A percentile compares a stretch with the other conserved stretches of the same genome.
These are phyloP conservation scores for Viridothelium virens DNA, from an alignment of 495 filamentous ascomycete species.

Conservation along the genomic window DNA sequence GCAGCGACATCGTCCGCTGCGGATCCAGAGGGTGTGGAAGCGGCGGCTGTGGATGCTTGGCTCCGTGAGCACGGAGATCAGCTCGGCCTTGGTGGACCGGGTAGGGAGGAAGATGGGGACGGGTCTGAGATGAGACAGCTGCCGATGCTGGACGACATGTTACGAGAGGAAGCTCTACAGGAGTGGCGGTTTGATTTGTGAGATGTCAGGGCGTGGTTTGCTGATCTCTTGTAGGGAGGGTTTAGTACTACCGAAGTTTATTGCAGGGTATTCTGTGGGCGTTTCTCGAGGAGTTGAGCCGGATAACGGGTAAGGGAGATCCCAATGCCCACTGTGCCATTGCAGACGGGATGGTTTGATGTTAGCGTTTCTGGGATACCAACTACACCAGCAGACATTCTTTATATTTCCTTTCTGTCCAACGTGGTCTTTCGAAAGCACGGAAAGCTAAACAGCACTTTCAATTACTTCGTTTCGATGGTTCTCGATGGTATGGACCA, in stretches of 20 bases:
- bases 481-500: too few species aligned
- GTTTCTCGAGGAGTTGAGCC: too few species aligned
- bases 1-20: not conserved
- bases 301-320: too few species aligned
- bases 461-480: too few species aligned
- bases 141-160: not conserved
- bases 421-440: not conserved
- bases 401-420: not conserved
- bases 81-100: not conserved
- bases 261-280: too few species aligned
- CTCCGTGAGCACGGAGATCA: not conserved
- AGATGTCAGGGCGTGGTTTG: not conserved
- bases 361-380: not conserved
- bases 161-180: not conserved
- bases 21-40: not conserved
- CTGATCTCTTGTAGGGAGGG: too few species aligned
- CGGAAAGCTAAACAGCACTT: too few species aligned
- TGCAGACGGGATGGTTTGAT: not conserved
- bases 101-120: not conserved
- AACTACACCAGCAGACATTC: not conserved
- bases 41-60: not conserved
- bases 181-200: constrained; percentile 1
- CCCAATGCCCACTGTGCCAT: too few species aligned
- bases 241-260: too few species aligned
- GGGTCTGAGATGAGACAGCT: not conserved